Base-by-base conservation (phyloP, 768 basidiomycete genomes). In the Leccinellum luteum region DNA sequence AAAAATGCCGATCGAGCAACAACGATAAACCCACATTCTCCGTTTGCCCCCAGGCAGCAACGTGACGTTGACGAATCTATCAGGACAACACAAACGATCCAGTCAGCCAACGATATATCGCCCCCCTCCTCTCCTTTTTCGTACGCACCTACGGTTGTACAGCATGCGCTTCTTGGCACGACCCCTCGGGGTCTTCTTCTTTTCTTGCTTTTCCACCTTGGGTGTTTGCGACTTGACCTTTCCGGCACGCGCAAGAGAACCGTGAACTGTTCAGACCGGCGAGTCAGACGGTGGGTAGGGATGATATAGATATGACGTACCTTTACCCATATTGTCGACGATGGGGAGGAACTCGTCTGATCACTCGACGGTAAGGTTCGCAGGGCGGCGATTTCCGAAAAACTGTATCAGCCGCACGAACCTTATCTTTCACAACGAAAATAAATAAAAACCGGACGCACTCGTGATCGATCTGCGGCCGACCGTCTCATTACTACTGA, bases 211-310 rank as follows among this genome's bases (percentile, higher is more conserved):
- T 71, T 97, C 96, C 72, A 97, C 96, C 80, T 98, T 98, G 70
- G 95, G 95, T 32, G 49, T 50, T 31, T 50, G 49, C 31, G 49
- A 50, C 49, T 94, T 97, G 83, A 98, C 96, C 86, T 98, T 98
- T 76, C 95, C 95, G 75, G 94, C 94, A 83, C 94, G 94, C 80
- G 94, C 94, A 80, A 96, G 94, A 75, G 94, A 98, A 76, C 94
- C 94, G 90, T 98, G 94, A 80, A 96, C 94, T 94, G 28, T 43
- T 15, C 27, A 7, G 23, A 23, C 21, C 23, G 14, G 15, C 9
- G 14, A 21, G 44, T 25, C 14, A 47, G 44, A 47, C 0, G 14
- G 44, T n/a, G 9, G 9, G 3, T 38, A 8, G 6, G 8, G 38
- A 38, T 8, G 38, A 38, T 38, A 38, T 5, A 8, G 38, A 38